These are phyloP conservation scores for Imleria badia DNA, from an alignment of 768 basidiomycete genomes.

Conservation along the genomic window DNA sequence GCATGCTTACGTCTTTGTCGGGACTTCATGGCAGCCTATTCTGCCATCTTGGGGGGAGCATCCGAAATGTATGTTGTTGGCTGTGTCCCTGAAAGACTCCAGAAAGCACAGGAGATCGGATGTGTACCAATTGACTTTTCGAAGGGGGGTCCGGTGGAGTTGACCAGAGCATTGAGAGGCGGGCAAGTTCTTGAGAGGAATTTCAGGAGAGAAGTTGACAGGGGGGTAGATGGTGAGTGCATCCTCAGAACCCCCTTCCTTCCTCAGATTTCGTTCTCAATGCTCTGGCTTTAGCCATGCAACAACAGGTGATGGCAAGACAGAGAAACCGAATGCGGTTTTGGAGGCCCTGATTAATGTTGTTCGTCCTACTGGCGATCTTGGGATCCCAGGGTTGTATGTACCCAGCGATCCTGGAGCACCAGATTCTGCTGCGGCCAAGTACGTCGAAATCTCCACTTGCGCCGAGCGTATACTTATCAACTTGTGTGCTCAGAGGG, in stretches of 20 bases:
- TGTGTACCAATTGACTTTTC: slow-evolving; percentile 45
- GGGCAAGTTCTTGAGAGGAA: too few species aligned
- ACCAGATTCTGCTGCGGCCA: slow-evolving; percentile 49
- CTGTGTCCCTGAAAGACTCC: slow-evolving; percentile 55
- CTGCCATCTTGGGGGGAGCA: slow-evolving; percentile 52
- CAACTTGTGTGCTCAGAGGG: too few species aligned
- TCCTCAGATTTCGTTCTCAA: too few species aligned
- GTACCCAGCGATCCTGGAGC: slow-evolving; percentile 59
- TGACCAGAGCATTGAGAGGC: neutral
- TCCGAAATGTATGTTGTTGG: slow-evolving; percentile 57
- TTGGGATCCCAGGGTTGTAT: slow-evolving; percentile 58
- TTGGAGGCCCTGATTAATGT: slow-evolving; percentile 50
- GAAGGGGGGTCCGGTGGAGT: neutral
- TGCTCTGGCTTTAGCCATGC: slow-evolving; percentile 50
- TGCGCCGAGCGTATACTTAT: too few species aligned
- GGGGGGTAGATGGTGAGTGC: slow-evolving; percentile 5
- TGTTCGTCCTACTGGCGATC: too few species aligned
- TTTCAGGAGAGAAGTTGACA: too few species aligned
- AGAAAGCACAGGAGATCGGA: slow-evolving; percentile 52
- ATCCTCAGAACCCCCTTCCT: too few species aligned
- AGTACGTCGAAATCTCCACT: too few species aligned
- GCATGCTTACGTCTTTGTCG: too few species aligned
- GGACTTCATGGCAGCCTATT: slow-evolving; percentile 62
- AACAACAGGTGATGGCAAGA: slow-evolving; percentile 51
- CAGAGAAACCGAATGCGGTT: slow-evolving; percentile 55